phyloP scores from a whole-genome alignment of 352 stramenopile genomes.

The Globisporangium megalacanthum region DNA sequence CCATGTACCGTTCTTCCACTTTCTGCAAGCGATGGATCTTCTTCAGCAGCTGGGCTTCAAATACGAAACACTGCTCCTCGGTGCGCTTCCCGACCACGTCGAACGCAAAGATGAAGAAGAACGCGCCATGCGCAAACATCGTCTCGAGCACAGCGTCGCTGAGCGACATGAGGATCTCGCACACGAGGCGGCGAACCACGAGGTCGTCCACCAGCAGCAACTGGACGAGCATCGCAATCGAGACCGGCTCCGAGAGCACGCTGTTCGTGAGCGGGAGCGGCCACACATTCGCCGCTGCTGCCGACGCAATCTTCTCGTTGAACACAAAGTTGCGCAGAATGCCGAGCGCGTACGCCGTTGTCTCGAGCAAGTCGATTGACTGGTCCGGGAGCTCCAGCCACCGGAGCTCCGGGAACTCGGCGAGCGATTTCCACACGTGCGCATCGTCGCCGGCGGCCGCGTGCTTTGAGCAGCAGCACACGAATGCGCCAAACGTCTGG shows the following conservation, averaged over 20 bases:
- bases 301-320: constrained; percentile 32
- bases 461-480: constrained; percentile 70
- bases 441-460: constrained; percentile 21
- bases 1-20: constrained; percentile 32
- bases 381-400: constrained; percentile 78
- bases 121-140: constrained; percentile 50
- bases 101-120: constrained; percentile 72
- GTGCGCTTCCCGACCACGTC: constrained; percentile 18
- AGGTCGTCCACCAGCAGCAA: constrained; percentile 56
- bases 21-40: constrained; percentile 58
- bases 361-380: constrained; percentile 35
- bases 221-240: constrained; percentile 52
- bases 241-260: constrained; percentile 39
- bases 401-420: constrained; percentile 63
- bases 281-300: constrained; percentile 31
- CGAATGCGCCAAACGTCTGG: constrained; percentile 30
- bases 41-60: constrained; percentile 57
- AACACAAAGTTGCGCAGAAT: constrained; percentile 61
- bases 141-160: constrained; percentile 38
- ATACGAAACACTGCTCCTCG: constrained; percentile 34
- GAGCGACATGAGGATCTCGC: constrained; percentile 59
- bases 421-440: constrained; percentile 57
- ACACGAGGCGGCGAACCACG: constrained; percentile 42
- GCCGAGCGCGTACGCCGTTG: constrained; percentile 42
- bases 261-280: constrained; percentile 54